These are phyloP conservation scores for Epichloe coenophiala DNA, from an alignment of 2,329 filamentous ascomycete genomes.

Conservation along the genomic window DNA sequence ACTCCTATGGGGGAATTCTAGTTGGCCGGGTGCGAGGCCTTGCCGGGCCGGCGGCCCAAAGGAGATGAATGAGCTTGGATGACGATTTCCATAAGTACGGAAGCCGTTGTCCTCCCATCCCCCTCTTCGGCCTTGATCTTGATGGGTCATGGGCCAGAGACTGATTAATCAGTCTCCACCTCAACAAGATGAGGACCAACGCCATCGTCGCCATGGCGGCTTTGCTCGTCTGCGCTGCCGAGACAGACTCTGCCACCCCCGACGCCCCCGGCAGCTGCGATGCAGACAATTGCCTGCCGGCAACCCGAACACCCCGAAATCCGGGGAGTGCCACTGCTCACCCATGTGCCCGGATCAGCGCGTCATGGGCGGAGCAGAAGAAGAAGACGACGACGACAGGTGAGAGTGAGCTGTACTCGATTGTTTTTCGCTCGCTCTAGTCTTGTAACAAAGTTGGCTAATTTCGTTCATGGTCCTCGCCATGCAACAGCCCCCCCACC, in stretches of 20 bases:
- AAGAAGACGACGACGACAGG: background rate
- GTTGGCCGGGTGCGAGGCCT: too few species aligned
- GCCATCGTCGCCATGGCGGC: background rate
- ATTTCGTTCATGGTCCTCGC: background rate
- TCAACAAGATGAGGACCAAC: background rate
- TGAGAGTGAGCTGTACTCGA: background rate
- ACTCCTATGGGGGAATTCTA: too few species aligned
- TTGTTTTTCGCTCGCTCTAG: background rate
- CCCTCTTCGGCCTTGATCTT: too few species aligned
- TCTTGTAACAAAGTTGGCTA: background rate
- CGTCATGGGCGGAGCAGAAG: constrained; percentile 6
- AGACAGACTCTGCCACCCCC: background rate
- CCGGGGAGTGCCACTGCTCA: constrained; percentile 2
- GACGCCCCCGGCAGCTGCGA: constrained; percentile 11
- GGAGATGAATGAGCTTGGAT: too few species aligned
- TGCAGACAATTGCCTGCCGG: constrained; percentile 24
- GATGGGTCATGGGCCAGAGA: background rate
- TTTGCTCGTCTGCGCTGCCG: background rate
- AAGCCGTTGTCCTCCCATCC: too few species aligned
- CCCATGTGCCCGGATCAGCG: constrained; percentile 8
- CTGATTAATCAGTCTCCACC: background rate
- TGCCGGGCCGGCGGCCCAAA: too few species aligned
- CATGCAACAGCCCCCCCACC: constrained; percentile 14
- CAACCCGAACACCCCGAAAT: constrained; percentile 19
- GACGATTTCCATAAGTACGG: too few species aligned